Conservation (phyloP, 441 rosid species). For the Raphanus hybrid region DNA sequence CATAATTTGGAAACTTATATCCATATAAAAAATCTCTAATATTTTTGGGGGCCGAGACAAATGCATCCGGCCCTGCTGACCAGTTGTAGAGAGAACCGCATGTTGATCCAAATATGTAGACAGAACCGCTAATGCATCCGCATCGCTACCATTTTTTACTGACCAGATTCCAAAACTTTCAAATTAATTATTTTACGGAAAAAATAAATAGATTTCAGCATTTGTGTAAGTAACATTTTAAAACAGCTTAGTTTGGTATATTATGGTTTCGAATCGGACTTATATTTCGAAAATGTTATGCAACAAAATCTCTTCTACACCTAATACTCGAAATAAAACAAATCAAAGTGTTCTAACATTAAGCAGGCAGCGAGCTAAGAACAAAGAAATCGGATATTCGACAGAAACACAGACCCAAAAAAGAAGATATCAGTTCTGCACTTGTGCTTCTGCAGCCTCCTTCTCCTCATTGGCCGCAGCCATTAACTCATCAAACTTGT, state of each 20-base stretch:
- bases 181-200: neutral
- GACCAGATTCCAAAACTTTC: neutral
- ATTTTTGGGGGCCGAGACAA: too few species aligned
- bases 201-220: neutral
- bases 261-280: neutral
- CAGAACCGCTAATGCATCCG: neutral
- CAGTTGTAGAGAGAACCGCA: neutral
- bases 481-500: conserved; percentile 76
- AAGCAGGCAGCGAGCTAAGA: conserved; percentile 23
- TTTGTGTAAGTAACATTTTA: neutral
- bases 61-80: too few species aligned
- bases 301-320: conserved; percentile 5
- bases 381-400: conserved; percentile 10
- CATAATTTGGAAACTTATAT: too few species aligned
- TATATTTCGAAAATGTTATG: neutral
- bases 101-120: neutral
- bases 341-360: conserved; percentile 23
- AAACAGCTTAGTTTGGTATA: neutral
- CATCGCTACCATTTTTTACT: neutral
- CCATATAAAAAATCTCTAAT: too few species aligned
- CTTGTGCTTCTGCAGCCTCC: conserved; percentile 67
- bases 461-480: conserved; percentile 77
- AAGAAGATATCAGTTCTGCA: conserved; percentile 51
- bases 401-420: conserved; percentile 1
- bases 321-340: neutral